Evolutionary conservation across 1,284 basidiomycete species (phyloP), one percentile per base, ranked within the genome.

Genomic region (Sporisorium iseilematis-ciliati): DNA sequence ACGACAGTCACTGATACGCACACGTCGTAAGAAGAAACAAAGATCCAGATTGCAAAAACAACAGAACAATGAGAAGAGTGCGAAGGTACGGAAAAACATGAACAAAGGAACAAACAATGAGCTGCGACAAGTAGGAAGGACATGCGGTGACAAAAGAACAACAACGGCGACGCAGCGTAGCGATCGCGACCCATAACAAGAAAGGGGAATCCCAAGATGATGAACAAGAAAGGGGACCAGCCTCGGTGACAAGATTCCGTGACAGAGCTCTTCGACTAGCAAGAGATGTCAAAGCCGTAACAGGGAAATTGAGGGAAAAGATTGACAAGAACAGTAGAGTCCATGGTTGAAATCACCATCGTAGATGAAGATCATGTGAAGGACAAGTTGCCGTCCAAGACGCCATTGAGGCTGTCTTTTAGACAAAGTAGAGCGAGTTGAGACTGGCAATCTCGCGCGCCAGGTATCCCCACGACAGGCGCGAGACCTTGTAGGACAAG

Each of bases 361-460:
- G 33, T 20, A 12, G 35, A 14, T 20, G 35, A 33, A 23, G 3
- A 38, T 21, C 50, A 18, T 33, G 49, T 21, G 7, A 35, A 29
- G 25, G 1, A 33, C 8, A 14, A 16, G 2, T 29, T 25, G 38
- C 20, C 21, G 14, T 26, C 5, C 23, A 23, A 26, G 14, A 18
- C 53, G 54, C 29, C 48, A 14, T 20, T 38, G 20, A 42, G 18
- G 21, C 16, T 3, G 31, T 26, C 33, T 18, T 21, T 50, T 52
- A 77, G 21, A 80, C 67, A 57, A 72, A 77, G 67, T 82, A 83
- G 6, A 79, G 79, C 43, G 65, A 66, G 58, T 83, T 83, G 61
- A 83, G 77, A 20, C 68, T 70, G 35, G 79, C 69, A 54, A 83
- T 78, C 65, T 82, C 75, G 49, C 76, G 74, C 29, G 69, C 70